phyloP scores from a whole-genome alignment of 2,329 filamentous ascomycete genomes.

The Botryosphaeria dothidea region DNA sequence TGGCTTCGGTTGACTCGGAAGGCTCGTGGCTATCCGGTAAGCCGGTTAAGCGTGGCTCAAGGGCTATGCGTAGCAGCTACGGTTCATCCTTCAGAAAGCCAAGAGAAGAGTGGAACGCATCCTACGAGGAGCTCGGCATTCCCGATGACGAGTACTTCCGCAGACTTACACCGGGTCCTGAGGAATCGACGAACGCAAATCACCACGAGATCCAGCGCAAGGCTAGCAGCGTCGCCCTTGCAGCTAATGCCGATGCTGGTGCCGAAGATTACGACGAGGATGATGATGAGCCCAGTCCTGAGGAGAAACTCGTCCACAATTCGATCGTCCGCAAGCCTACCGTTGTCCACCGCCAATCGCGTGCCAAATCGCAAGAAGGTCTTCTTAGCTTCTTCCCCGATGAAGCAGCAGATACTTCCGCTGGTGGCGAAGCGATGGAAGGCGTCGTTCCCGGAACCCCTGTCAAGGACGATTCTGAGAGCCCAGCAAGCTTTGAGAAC shows the following conservation, averaged over 20 bases:
- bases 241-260: conserved; percentile 30
- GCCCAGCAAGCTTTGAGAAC: conserved; percentile 31
- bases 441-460: conserved; percentile 36
- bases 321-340: conserved; percentile 60
- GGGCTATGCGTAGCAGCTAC: conserved; percentile 48
- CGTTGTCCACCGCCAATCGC: conserved; percentile 61
- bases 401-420: conserved; percentile 28
- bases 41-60: conserved; percentile 51
- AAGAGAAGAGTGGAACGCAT: conserved; percentile 57
- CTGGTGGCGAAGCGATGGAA: conserved; percentile 32
- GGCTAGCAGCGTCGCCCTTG: conserved; percentile 49
- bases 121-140: conserved; percentile 66
- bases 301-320: conserved; percentile 49
- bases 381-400: conserved; percentile 52
- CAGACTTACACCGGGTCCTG: conserved; percentile 50
- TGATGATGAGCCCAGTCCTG: conserved; percentile 24
- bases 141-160: conserved; percentile 76
- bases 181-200: conserved; percentile 35
- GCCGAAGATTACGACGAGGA: conserved; percentile 51
- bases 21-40: conserved; percentile 92
- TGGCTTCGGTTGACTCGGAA: conserved; percentile 94
- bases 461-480: conserved; percentile 29
- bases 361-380: conserved; percentile 63
- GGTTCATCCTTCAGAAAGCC: conserved; percentile 44
- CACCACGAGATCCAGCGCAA: conserved; percentile 29